These are phyloP conservation scores for Erodium maritimum DNA, from an alignment of 345 rosid genomes.

Conservation along the genomic window DNA sequence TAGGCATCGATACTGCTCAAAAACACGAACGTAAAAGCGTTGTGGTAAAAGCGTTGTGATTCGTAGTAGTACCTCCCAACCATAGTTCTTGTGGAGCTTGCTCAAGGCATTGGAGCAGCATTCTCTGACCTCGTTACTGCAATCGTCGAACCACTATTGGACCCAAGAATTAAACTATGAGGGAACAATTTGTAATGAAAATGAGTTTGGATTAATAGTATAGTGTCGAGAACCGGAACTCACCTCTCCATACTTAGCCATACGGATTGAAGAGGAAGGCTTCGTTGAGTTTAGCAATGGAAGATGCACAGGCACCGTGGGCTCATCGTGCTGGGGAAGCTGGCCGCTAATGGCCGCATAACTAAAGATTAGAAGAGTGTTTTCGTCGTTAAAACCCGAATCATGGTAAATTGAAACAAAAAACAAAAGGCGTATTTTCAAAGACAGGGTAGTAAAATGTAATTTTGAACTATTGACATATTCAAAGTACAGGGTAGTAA, in stretches of 20 bases:
- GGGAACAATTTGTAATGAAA: no score
- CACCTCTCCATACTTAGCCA: constrained; percentile 61
- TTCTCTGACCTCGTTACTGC: constrained; percentile 37
- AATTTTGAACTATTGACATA: no score
- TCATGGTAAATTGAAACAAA: not conserved
- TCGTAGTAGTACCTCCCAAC: constrained; percentile 54
- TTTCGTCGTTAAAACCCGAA: constrained; percentile 1
- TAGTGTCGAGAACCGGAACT: constrained; percentile 5
- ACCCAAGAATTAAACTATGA: no score
- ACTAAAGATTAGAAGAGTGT: no score
- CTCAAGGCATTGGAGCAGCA: constrained; percentile 40
- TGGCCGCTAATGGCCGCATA: constrained; percentile 56
- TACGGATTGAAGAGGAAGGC: constrained; percentile 22
- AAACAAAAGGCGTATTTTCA: not conserved
- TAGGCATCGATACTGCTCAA: no score
- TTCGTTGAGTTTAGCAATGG: constrained; percentile 30
- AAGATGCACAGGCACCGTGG: constrained; percentile 18
- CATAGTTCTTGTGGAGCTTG: constrained; percentile 21
- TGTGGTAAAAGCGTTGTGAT: no score
- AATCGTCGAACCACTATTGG: constrained; percentile 59
- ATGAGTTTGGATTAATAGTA: no score
- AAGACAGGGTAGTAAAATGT: not conserved
- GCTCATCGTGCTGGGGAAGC: constrained; percentile 14
- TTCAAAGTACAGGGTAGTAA: not conserved
- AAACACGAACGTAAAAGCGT: no score